phyloP scores from a whole-genome alignment of 768 basidiomycete genomes.

The Suillus spraguei region DNA sequence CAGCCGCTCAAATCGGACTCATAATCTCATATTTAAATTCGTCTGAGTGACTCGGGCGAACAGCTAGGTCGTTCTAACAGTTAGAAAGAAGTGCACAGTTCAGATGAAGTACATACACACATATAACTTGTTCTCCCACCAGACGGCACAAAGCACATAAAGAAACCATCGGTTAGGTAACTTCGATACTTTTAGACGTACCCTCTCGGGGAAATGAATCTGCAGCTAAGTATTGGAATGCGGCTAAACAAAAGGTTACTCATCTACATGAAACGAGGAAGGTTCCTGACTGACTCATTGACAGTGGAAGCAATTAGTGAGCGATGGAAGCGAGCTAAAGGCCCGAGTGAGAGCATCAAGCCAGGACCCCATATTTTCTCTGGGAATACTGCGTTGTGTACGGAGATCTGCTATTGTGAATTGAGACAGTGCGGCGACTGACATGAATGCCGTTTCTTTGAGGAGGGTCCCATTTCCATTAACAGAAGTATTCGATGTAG shows the following conservation, averaged over 20 bases:
- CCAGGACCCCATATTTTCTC: constrained; percentile 83
- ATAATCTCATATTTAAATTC: background rate
- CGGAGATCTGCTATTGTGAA: constrained; percentile 67
- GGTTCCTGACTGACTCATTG: background rate
- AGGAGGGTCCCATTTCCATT: background rate
- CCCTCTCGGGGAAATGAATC: background rate
- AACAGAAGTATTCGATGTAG: background rate
- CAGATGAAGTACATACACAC: background rate
- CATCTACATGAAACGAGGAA: background rate
- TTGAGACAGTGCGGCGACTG: constrained; percentile 17
- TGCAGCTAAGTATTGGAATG: background rate
- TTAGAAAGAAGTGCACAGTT: background rate
- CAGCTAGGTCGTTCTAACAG: background rate
- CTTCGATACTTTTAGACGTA: background rate
- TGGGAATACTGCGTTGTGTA: constrained; percentile 87
- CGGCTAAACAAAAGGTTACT: background rate
- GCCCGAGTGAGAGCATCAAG: constrained; percentile 83
- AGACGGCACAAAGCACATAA: background rate
- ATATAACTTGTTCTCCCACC: background rate
- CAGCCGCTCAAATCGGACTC: background rate
- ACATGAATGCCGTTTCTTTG: constrained; percentile 20
- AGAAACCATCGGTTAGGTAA: background rate
- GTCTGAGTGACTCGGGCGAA: background rate
- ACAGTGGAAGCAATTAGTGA: background rate
- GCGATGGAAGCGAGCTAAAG: background rate